phyloP scores from a whole-genome alignment of 2,329 filamentous ascomycete species.

The Dactylellina sp. region DNA sequence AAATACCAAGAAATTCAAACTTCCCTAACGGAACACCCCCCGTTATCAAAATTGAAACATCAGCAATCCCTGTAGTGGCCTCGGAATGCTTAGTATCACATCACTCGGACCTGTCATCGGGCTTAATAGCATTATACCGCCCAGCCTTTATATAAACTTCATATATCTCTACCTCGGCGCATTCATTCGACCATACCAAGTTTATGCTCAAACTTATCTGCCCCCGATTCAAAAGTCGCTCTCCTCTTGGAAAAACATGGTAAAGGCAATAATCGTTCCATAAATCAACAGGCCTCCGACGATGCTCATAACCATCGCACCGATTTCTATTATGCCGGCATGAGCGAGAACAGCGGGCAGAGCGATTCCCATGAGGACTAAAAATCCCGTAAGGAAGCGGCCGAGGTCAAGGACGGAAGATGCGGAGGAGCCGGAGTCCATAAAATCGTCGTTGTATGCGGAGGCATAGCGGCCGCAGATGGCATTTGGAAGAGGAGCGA shows the following conservation, averaged over 20 bases:
- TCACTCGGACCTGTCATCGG: too few relatives aligned
- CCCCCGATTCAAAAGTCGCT: slow-evolving; percentile 82
- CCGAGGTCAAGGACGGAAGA: slow-evolving; percentile 92
- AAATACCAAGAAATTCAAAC: slow-evolving; percentile 17
- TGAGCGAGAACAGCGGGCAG: slow-evolving; percentile 90
- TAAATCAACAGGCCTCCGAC: slow-evolving; percentile 94
- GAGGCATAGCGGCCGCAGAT: slow-evolving; percentile 88
- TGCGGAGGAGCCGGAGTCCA: slow-evolving; percentile 78
- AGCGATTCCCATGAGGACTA: slow-evolving; percentile 97
- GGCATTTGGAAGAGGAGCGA: slow-evolving; percentile 97
- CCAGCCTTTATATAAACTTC: too few relatives aligned
- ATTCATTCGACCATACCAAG: too few relatives aligned
- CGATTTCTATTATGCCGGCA: slow-evolving; percentile 80
- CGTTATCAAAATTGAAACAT: slow-evolving; percentile 5
- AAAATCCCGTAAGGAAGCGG: slow-evolving; percentile 91
- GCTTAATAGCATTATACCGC: not conserved
- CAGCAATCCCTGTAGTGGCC: slow-evolving; percentile 6
- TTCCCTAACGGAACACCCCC: not conserved
- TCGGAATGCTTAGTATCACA: too few relatives aligned
- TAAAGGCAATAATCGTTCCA: slow-evolving; percentile 96
- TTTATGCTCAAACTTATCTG: too few relatives aligned
- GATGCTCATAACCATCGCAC: slow-evolving; percentile 95
- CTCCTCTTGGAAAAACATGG: slow-evolving; percentile 98
- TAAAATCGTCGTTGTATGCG: slow-evolving; percentile 84
- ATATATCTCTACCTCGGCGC: too few relatives aligned